phyloP scores from a whole-genome alignment of 345 rosid species.

The Corchorus capsularis region DNA sequence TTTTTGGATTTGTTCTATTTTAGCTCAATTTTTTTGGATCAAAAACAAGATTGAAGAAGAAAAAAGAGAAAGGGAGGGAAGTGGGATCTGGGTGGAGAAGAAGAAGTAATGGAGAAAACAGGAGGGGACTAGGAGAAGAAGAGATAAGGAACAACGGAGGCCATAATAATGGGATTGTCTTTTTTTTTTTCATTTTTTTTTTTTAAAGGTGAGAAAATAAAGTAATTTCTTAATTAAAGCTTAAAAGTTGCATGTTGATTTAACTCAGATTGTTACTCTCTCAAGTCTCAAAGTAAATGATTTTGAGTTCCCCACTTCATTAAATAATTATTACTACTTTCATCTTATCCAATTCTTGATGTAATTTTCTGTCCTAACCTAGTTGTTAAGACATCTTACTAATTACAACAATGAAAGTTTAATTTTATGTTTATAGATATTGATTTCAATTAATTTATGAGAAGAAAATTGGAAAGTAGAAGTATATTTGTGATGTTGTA shows the following conservation, averaged over 20 bases:
- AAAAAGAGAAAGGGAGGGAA: conserved; percentile 3
- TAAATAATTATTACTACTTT: not conserved
- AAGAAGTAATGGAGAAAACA: conserved; percentile 38
- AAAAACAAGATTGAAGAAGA: conserved; percentile 16
- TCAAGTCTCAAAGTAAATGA: not conserved
- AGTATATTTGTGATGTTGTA: too few relatives aligned
- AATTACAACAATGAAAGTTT: too few relatives aligned
- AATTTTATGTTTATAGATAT: too few relatives aligned
- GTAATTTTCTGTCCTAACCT: too few relatives aligned
- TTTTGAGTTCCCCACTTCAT: not conserved
- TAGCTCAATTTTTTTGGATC: not conserved
- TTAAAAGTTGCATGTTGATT: not conserved
- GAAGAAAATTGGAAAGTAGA: too few relatives aligned
- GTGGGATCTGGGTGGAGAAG: conserved; percentile 28
- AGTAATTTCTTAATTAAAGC: not conserved
- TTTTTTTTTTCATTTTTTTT: not conserved
- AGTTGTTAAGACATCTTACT: too few relatives aligned
- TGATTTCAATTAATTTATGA: too few relatives aligned
- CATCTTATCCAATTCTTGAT: not conserved
- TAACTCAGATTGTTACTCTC: not conserved
- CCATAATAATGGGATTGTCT: conserved; percentile 45
- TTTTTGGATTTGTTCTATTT: conserved; percentile 3
- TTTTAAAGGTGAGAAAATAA: not conserved
- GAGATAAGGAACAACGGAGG: conserved; percentile 50
- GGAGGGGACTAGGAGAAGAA: conserved; percentile 28